Percentiles rank a stretch among this genome's conserved stretches.
These are phyloP conservation scores for Apiospora sp. DNA, from an alignment of 2,329 filamentous ascomycete species.

Conservation along the genomic window DNA sequence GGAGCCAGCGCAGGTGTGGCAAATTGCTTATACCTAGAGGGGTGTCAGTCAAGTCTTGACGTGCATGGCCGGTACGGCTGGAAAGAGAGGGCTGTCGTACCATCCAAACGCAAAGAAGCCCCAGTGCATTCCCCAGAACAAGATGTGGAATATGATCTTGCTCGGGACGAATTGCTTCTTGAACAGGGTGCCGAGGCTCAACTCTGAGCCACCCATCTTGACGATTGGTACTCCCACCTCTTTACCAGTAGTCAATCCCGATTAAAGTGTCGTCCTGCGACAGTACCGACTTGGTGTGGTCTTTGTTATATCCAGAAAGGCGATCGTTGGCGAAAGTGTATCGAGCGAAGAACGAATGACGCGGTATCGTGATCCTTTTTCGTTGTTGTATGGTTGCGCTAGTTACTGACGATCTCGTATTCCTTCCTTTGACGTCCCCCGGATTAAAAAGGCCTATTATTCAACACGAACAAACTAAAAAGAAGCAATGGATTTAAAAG, in stretches of 20 bases:
- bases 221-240: slow-evolving; percentile 44
- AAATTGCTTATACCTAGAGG: slow-evolving; percentile 78
- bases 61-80: not conserved
- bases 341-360: slow-evolving; percentile 22
- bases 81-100: slow-evolving; percentile 57
- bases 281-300: slow-evolving; percentile 41
- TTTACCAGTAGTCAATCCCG: slow-evolving; percentile 42
- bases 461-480: slow-evolving; percentile 37
- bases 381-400: slow-evolving; percentile 17
- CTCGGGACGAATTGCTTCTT: slow-evolving; percentile 72
- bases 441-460: slow-evolving; percentile 41
- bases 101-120: slow-evolving; percentile 86
- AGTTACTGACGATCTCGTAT: slow-evolving; percentile 29
- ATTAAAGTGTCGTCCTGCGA: slow-evolving; percentile 63
- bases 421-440: slow-evolving; percentile 34
- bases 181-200: slow-evolving; percentile 47
- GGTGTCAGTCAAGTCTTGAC: not conserved
- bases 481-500: slow-evolving; percentile 44
- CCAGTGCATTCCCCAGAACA: slow-evolving; percentile 84
- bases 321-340: not conserved
- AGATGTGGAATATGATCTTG: slow-evolving; percentile 80
- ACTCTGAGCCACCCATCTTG: slow-evolving; percentile 46
- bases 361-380: slow-evolving; percentile 25
- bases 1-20: slow-evolving; percentile 72
- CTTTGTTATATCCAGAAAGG: slow-evolving; percentile 27